Evolutionary conservation across 148 eudicot genomes (phyloP), one percentile per base, ranked within the genome.

Genomic region (Silene uniflora): DNA sequence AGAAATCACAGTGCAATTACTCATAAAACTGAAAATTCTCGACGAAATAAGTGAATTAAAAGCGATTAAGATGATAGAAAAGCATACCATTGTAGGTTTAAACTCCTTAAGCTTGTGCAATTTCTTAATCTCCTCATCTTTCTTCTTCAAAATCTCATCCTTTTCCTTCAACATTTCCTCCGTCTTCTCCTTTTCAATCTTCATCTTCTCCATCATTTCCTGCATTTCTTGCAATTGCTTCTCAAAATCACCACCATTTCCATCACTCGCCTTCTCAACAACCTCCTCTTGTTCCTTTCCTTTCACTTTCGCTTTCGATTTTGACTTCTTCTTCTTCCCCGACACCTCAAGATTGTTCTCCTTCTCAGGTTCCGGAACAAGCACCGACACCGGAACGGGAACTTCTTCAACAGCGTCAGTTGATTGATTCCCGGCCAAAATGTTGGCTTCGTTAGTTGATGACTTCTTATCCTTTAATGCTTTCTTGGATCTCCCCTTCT

Each of bases 21-120:
- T 8, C 46, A 27, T 29, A 22, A 62, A 74, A 22, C 23, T 3
- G 17, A 39, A 42, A 54, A n/a, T 4, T 7, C 6, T 49, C 14
- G 6, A 25, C 7, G 10, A 54, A 6, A 14, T 49, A 49, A 19
- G 1, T 23, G 16, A 19, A 29, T n/a, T 5, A 10, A 42, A 13
- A 35, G 5, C 18, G n/a, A 19, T 1, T 39, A 39, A 39, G 44
- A 39, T 5, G 52, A 44, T 59, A 9, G 1, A 1, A 75, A 54
- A 76, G 74, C 84, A 52, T 32, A 93, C 98, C 94, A 93, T 76
- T 62, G 79, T 82, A 62, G 97, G 98, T 54, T 91, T 94, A 71
- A 94, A 94, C 76, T 94, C 98, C 84, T 94, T 94, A 79, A 89
- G 61, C 74, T 94, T 94, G 85, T 91, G 93, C 91, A 94, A 80